Evolutionary conservation across 345 rosid species (phyloP), one percentile per base, ranked within the genome.

Genomic region (Gossypium sturtianum): DNA sequence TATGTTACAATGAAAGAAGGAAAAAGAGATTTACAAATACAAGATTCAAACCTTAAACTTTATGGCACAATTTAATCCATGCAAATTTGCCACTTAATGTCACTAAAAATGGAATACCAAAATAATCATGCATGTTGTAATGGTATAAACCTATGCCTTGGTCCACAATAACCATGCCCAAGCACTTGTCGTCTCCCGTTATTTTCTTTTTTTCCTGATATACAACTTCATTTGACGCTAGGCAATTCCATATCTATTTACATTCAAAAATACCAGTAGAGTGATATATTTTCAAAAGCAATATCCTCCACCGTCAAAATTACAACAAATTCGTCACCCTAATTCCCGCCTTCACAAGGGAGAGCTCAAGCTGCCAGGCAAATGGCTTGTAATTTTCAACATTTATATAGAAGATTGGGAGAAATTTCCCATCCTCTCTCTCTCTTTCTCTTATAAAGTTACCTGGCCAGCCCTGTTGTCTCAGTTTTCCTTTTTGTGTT

Each of bases 241-340:
- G 64, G 71, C 68, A 73, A 72, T 45, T 79, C 66, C 76, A 57
- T 63, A 56, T 56, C 82, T 84, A 84, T 86, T 71, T 84, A 86
- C 89, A 79, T 60, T 27, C 9, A 59, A 77, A 66, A 53, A 17
- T 12, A 68, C 70, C 62, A 48, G 22, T 52, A 66, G 78, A 64
- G 59, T 13, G 64, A 27, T 62, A 25, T 66, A 70, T 27, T 78
- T 19, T 66, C 62, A 76, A 78, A 75, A 83, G 48, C 76, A 76
- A 78, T 68, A 67, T 66, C 75, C 44, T 25, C 71, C 74, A 48
- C 66, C 54, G 52, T 71, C 61, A 15, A 41, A 78, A 69, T 44
- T 72, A 80, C 81, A 80, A 80, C 71, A 74, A 72, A 79, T 20
- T 29, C 17, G 9, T 16, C n/a, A 47, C 61, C 53, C 70, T 44